These are phyloP conservation scores for Cenchrus fungigraminus DNA, from an alignment of 176 grass and related monocot genomes.

Conservation along the genomic window DNA sequence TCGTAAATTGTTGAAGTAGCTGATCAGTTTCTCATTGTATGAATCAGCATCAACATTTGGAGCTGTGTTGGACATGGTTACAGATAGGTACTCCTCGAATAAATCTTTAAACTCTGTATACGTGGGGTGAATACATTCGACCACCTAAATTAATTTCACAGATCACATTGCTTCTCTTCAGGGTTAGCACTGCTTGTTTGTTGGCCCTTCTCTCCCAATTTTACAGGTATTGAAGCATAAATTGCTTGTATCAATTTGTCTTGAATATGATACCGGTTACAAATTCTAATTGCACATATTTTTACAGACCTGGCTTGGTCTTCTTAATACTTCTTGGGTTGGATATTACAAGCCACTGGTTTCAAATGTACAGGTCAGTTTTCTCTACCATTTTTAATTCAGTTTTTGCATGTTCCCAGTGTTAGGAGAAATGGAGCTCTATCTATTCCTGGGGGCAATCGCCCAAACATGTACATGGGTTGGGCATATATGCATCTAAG, in stretches of 20 bases:
- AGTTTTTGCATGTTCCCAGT: slow-evolving; percentile 9
- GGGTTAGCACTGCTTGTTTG: slow-evolving; percentile 97
- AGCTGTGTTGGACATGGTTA: slow-evolving; percentile 99
- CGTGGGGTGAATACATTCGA: slow-evolving; percentile 28
- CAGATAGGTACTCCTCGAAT: slow-evolving; percentile 76
- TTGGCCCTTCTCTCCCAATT: slow-evolving; percentile 94
- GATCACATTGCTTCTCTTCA: slow-evolving; percentile 60
- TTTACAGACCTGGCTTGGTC: slow-evolving; percentile 81
- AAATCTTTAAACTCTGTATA: slow-evolving; percentile 35
- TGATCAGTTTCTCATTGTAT: slow-evolving; percentile 44
- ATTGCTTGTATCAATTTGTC: not conserved
- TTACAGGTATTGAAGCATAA: slow-evolving; percentile 66
- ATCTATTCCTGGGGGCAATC: too few relatives aligned
- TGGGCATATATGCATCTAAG: too few relatives aligned
- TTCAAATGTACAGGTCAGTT: slow-evolving; percentile 97
- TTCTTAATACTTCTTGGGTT: slow-evolving; percentile 90
- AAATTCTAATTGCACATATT: slow-evolving; percentile 20
- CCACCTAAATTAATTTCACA: slow-evolving; percentile 38
- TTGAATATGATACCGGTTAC: not conserved
- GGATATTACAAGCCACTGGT: slow-evolving; percentile 97
- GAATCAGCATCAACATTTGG: slow-evolving; percentile 96
- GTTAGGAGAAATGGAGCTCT: too few relatives aligned
- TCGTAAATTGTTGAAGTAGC: not conserved
- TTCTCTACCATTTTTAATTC: slow-evolving; percentile 17
- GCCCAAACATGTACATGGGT: too few relatives aligned